Base-by-base conservation (phyloP, 306 rosid species). In the Purshia tridentata region DNA sequence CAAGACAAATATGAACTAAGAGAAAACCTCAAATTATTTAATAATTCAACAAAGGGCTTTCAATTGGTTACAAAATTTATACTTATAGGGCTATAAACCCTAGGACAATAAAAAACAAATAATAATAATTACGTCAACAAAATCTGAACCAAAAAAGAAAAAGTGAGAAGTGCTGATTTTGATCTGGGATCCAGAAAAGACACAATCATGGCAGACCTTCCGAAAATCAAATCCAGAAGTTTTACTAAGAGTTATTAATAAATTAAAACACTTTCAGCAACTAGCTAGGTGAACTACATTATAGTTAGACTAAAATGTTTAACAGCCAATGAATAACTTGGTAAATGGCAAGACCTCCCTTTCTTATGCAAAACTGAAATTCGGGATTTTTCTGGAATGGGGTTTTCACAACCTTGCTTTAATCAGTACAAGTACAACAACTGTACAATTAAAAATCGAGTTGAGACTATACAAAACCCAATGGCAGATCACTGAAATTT, bases 241-340 rank as follows among this genome's bases (percentile, higher is more conserved):
- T 67, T 50, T 9, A 50, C 47, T 13, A 7, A 14, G 22, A 23
- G 37, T 9, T 2, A 68, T 3, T 18, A 69, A 42, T 1, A 63
- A 15, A 18, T 53, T 1, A 20, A 40, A 69, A n/a, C 61, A n/a
- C 61, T 39, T 68, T 37, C 3, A 5, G 7, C 67, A 37, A 62
- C 15, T 40, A 5, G n/a, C 37, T 18, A 64, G 22, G 67, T 62
- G 67, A 64, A 64, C 40, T 8, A 40, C 63, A 69, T 53, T 51
- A 18, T 4, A 69, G 14, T 13, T 8, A 19, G 23, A 58, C 16
- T 29, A 12, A 58, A 58, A 23, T 37, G 41, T 16, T 58, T 3
- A 6, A 35, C 22, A 40, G 37, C 53, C 40, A 53, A 69, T 54
- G 29, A 8, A 39, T 45, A 39, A 58, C 22, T 22, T 56, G 16